Base-by-base conservation (phyloP, 2,329 filamentous ascomycete genomes). In the Fonsecaea erecta region DNA sequence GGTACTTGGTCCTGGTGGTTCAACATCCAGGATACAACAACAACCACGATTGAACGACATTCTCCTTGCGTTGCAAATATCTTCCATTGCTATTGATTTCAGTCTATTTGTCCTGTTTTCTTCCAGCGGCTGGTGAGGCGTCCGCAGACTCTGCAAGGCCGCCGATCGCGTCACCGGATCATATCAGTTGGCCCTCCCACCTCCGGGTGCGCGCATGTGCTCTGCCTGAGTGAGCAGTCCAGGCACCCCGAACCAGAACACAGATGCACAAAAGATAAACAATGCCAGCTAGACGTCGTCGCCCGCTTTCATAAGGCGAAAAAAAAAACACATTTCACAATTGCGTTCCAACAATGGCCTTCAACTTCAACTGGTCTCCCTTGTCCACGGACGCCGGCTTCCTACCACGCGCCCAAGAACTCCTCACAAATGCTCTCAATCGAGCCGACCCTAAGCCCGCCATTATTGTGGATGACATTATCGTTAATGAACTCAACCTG, bases 291-390 rank as follows among this genome's bases (percentile, higher is more conserved):
- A 32, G 34, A 28, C 18, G 4, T 14, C 30, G 30, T 37, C 18
- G 51, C 9, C 40, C 21, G 30, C 12, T n/a, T 18, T 37, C 14
- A 11, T 52, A 32, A 21, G 43, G 26, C 43, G 5, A 9, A 21
- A 18, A 37, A 18, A 30, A 9, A 21, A 18, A 37, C 30, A 30
- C 14, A 35, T 11, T 26, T 34, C n/a, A 8, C 18, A 8, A 18
- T 8, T 16, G 26, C 51, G 37, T n/a, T 18, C 24, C 43, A 37
- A 68, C 52, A 6, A 99, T 99, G 95, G 95, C 95, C 73, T 99
- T 99, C 90, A 98, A 98, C 85, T 99, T 99, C 91, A 98, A 98
- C 92, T 99, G 95, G 95, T 97, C 93, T 86, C 95, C 95, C 76
- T 86, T 99, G 71, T 95, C 96, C 81, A 94, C 94, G 76, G 95